Base-by-base conservation (phyloP, 331 rosid genomes). In the Phaseolus coccineus region DNA sequence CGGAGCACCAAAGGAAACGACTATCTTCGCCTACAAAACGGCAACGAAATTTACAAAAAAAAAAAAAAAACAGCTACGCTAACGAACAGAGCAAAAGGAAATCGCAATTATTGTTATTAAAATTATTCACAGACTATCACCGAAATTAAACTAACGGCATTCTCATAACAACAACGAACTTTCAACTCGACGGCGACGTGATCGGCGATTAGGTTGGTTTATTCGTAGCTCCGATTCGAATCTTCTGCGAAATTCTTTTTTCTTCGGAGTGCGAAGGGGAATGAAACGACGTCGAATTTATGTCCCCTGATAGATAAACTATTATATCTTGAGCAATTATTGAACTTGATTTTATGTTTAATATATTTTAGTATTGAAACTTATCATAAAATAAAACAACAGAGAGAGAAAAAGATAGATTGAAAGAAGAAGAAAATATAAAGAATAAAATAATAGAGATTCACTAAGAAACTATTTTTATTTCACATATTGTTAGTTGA, bases 101-200 rank as follows among this genome's bases (percentile, higher is more conserved):
- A 5, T 52, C 73, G 50, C 28, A 65, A 7, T 39, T n/a, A 73
- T 16, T 1, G 13, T 28, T n/a, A 10, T 7, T 4, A 28, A 28
- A 28, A 35, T 35, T 28, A 77, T 5, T n/a, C 44, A 50, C 30
- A 24, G 44, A 19, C 1, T 33, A 5, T 35, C 27, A 27, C 61
- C 58, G 31, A 30, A 56, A 57, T 42, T 10, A 30, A 78, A 50
- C 13, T n/a, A 70, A 57, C 61, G 53, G 33, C 69, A 73, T 30
- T 25, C 52, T 19, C 78, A 61, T 65, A 73, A 76, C 77, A 50
- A 76, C 85, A 78, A 86, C 90, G 90, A 84, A 87, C 90, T 81
- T 87, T 87, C 80, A 9, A 47, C 77, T 31, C n/a, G 69, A 8
- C 4, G 80, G 68, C 22, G 66, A 33, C n/a, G 81, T 3, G 35